These are phyloP conservation scores for Gynostemma pentaphyllum DNA, from an alignment of 306 rosid genomes.

Conservation along the genomic window DNA sequence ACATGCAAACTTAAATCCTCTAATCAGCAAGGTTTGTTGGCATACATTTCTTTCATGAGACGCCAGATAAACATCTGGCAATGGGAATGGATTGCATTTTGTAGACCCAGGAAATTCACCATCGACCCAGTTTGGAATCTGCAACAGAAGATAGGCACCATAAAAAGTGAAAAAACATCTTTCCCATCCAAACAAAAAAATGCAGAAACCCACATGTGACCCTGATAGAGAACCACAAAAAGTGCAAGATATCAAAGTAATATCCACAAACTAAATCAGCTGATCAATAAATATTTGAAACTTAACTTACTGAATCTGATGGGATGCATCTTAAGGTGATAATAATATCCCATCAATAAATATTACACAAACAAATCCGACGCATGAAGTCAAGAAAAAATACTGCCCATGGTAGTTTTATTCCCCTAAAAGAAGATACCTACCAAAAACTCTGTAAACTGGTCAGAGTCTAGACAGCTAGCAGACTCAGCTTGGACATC, in stretches of 20 bases:
- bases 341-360: neutral
- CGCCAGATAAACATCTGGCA: constrained; percentile 65
- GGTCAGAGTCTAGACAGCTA: constrained; percentile 57
- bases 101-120: constrained; percentile 62
- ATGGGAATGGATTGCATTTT: constrained; percentile 59
- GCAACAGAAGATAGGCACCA: constrained; percentile 20
- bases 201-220: neutral
- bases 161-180: neutral
- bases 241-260: neutral
- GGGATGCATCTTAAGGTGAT: neutral
- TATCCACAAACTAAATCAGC: neutral
- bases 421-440: neutral
- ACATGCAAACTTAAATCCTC: neutral
- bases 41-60: constrained; percentile 73
- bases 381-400: neutral
- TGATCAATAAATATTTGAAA: neutral
- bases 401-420: neutral
- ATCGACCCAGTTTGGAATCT: constrained; percentile 85
- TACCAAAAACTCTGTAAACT: constrained; percentile 84
- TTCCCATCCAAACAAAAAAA: neutral
- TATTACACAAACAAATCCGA: neutral
- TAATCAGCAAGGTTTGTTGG: neutral
- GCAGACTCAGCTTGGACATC: constrained; percentile 91
- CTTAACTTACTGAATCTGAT: neutral
- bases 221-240: neutral